A percentile compares a stretch with the other conserved stretches of the same genome.
Conservation (phyloP, 2,329 filamentous ascomycete species). For the Orbilia javanica region DNA sequence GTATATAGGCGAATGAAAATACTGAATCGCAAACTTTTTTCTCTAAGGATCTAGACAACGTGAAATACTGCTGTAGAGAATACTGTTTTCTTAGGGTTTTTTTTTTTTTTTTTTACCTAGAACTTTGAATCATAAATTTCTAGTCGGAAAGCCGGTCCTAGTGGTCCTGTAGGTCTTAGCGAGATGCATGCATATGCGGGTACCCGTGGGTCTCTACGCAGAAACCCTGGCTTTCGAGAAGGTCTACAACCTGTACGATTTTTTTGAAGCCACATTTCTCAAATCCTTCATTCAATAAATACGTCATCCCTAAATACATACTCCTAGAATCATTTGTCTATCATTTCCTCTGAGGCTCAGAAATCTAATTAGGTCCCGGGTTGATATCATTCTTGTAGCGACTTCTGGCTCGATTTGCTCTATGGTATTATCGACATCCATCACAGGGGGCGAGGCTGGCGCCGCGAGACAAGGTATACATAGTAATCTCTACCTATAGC, state of each 20-base stretch:
- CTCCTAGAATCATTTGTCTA: not conserved
- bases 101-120: slow-evolving; percentile 9
- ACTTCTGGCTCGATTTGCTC: not conserved
- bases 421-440: not conserved
- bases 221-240: not conserved
- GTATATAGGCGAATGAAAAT: slow-evolving; percentile 14
- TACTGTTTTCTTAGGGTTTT: not conserved
- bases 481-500: no score
- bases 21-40: slow-evolving; percentile 42
- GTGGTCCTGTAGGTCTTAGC: slow-evolving; percentile 15
- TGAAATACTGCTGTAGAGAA: not conserved
- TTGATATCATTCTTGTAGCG: not conserved
- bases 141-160: not conserved
- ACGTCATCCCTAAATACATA: not conserved
- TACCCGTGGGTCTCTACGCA: slow-evolving; percentile 20
- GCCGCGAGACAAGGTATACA: no score
- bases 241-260: not conserved
- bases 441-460: no score
- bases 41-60: not conserved
- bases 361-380: not conserved
- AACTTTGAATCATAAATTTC: slow-evolving; percentile 14
- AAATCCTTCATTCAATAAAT: not conserved
- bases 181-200: slow-evolving; percentile 29
- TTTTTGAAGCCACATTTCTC: not conserved
- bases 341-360: not conserved